These are phyloP conservation scores for Abrus precatorius DNA, from an alignment of 306 rosid species.

Conservation along the genomic window DNA sequence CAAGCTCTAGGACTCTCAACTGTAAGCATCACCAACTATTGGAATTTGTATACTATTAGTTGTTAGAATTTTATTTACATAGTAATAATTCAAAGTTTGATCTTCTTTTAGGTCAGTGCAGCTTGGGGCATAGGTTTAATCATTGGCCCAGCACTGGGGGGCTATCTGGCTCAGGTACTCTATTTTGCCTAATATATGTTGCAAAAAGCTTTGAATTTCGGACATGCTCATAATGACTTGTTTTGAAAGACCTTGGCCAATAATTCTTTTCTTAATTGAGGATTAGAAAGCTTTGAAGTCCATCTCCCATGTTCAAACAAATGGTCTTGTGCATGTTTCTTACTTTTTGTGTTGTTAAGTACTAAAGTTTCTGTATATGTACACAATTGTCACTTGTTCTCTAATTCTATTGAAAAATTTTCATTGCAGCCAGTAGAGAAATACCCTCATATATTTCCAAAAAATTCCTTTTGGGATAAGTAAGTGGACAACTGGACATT, in stretches of 20 bases:
- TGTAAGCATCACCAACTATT: constrained; percentile 56
- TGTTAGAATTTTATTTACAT: neutral
- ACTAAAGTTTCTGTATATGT: neutral
- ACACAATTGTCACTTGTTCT: constrained; percentile 6
- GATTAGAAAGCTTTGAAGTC: neutral
- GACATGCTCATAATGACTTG: neutral
- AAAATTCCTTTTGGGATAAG: constrained; percentile 79
- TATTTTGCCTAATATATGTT: neutral
- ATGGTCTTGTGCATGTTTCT: neutral
- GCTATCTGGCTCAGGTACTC: constrained; percentile 87
- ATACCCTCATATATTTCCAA: constrained; percentile 71
- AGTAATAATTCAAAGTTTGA: constrained; percentile 29
- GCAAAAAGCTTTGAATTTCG: constrained; percentile 11
- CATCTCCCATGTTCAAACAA: neutral
- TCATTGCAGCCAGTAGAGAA: constrained; percentile 81
- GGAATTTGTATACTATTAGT: neutral
- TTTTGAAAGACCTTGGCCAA: neutral
- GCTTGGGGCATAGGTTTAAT: constrained; percentile 85
- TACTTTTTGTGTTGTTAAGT: neutral
- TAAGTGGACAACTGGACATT: constrained; percentile 42
- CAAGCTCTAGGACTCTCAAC: constrained; percentile 85
- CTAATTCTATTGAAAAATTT: constrained; percentile 16
- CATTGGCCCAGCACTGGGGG: constrained; percentile 93
- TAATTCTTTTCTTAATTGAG: neutral
- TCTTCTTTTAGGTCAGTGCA: constrained; percentile 70